These are phyloP conservation scores for Xanthoparmelia taractica DNA, from an alignment of 495 filamentous ascomycete species.

Conservation along the genomic window DNA sequence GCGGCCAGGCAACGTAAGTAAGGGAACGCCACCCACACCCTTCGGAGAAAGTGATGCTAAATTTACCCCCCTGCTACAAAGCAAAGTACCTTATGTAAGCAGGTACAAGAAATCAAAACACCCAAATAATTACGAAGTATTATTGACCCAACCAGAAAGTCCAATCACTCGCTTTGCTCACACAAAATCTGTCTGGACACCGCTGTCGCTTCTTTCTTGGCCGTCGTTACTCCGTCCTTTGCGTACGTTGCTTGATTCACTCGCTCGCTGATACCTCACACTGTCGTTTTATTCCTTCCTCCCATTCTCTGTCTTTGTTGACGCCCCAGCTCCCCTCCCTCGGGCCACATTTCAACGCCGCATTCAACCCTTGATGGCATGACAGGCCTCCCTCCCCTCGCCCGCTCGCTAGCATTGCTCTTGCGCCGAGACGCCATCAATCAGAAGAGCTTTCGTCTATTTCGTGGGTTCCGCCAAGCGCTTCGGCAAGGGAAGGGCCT, in stretches of 20 bases:
- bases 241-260: background rate
- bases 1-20: background rate
- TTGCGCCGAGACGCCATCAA: background rate
- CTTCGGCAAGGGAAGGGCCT: background rate
- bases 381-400: background rate
- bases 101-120: background rate
- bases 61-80: background rate
- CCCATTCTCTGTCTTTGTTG: constrained; percentile 4
- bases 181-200: background rate
- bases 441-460: background rate
- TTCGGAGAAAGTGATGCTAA: background rate
- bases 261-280: background rate
- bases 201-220: background rate
- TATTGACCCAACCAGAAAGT: background rate
- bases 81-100: background rate
- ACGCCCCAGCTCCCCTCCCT: background rate
- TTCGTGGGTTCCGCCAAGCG: background rate
- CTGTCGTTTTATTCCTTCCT: background rate
- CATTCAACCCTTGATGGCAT: background rate
- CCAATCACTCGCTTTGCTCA: background rate
- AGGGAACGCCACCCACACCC: background rate
- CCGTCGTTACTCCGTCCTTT: background rate
- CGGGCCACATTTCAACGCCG: background rate
- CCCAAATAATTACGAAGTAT: no score
- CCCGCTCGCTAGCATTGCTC: background rate